Base-by-base conservation (phyloP, 306 rosid genomes). In the Gastrolobium villosum region DNA sequence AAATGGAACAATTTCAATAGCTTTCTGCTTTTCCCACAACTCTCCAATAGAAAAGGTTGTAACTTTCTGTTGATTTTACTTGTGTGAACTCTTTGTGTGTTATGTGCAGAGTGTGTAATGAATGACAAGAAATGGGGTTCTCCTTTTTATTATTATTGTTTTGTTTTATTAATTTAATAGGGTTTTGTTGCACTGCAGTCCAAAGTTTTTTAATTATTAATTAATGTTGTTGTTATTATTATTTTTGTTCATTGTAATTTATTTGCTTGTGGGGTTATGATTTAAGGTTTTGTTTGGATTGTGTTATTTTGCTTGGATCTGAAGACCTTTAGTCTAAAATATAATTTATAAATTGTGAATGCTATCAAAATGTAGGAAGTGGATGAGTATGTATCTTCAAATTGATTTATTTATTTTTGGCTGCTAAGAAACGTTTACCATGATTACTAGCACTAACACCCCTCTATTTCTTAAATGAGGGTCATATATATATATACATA, bases 291-390 rank as follows among this genome's bases (percentile, higher is more conserved):
- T 31, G 26, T 49, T 61, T 64, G 10, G 26, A 20, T 20, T 20
- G 26, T 20, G 26, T 20, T 20, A 20, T 20, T 20, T 20, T 20
- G 13, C 48, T 62, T 39, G 76, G 73, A 72, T 60, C 71, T 79
- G 66, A 52, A 63, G 32, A 40, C 28, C 7, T 20, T 5, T 32
- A 3, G 13, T 65, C 11, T 20, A 5, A 53, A 14, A 31, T 13
- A 44, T 15, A 45, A 45, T 30, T 31, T 26, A 14, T 54, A 5
- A 41, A 39, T 39, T 65, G 57, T 13, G 6, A 30, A 26, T 57
- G 43, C 43, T 30, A n/a, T 57, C 34, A 31, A 31, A 43, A n/a
- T 57, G 14, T 11, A 14, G 8, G 10, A 61, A 52, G 31, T 41
- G 1, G 6, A 40, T 41, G 15, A 3, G 7, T 41, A 3, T 44